A percentile compares a stretch with the other conserved stretches of the same genome.
phyloP scores from a whole-genome alignment of 306 rosid genomes.

The Acmispon strigosus region DNA sequence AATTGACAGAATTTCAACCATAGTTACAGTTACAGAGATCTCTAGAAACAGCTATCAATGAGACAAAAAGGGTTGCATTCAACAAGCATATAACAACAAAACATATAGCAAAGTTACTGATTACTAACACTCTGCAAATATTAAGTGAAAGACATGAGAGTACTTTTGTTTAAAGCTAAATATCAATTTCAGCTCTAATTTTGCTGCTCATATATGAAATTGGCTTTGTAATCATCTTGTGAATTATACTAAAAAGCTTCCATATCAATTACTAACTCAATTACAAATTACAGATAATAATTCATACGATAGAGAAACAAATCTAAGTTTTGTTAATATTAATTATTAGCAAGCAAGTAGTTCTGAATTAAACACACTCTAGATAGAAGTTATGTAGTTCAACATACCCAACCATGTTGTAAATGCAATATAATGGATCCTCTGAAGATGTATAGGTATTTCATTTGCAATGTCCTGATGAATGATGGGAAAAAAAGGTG shows the following conservation, averaged over 20 bases:
- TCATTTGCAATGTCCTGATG: conserved; percentile 88
- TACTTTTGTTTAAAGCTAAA: not conserved
- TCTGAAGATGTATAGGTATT: conserved; percentile 93
- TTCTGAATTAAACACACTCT: conserved; percentile 12
- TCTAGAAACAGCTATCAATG: not conserved
- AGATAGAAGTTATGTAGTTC: conserved; percentile 2
- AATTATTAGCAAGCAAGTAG: conserved; percentile 7
- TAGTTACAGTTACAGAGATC: not conserved
- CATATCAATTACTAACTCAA: not conserved
- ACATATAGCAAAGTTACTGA: not conserved
- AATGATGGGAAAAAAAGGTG: conserved; percentile 86
- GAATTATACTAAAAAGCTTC: not conserved
- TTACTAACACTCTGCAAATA: not conserved
- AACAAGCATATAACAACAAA: not conserved
- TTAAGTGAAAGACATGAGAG: not conserved
- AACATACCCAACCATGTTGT: conserved; percentile 83
- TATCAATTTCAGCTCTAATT: not conserved
- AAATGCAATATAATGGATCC: conserved; percentile 80
- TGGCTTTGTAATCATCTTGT: not conserved
- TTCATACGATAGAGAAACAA: not conserved
- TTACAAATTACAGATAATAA: not conserved
- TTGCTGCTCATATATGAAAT: not conserved
- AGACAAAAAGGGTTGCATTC: not conserved
- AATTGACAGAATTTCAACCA: not conserved
- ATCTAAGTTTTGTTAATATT: not conserved